phyloP scores from a whole-genome alignment of 768 basidiomycete genomes.

The Tremella yokohamensis region DNA sequence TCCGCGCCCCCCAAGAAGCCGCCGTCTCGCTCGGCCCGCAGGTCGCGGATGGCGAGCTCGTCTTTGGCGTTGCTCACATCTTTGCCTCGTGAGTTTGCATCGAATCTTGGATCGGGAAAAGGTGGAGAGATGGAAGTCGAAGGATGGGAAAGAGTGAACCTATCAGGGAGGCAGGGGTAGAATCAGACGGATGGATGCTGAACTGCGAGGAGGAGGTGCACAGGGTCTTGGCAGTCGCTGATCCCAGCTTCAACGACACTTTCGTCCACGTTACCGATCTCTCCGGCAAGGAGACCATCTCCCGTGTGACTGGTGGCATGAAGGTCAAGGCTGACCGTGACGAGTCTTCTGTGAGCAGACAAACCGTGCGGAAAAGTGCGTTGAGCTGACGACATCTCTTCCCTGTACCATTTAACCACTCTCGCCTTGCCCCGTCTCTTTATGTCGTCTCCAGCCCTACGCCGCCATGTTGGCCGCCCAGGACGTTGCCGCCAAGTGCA shows the following conservation, averaged over 20 bases:
- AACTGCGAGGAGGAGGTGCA: neutral
- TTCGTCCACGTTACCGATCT: constrained; percentile 99
- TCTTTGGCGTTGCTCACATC: constrained; percentile 98
- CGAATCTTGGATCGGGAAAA: too few relatives aligned
- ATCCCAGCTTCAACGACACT: constrained; percentile 83
- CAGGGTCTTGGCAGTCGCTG: neutral
- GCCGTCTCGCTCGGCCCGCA: constrained; percentile 91
- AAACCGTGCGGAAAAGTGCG: neutral
- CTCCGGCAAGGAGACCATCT: constrained; percentile 98
- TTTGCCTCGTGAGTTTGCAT: constrained; percentile 70
- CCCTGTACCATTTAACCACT: neutral
- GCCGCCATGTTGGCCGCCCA: constrained; percentile 98
- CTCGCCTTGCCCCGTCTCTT: constrained; percentile 6
- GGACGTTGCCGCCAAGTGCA: constrained; percentile 92
- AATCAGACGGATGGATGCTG: too few relatives aligned
- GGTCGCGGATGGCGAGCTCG: constrained; percentile 91
- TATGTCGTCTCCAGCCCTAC: constrained; percentile 39
- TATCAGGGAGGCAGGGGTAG: too few relatives aligned
- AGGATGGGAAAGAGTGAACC: too few relatives aligned
- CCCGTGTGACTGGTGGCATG: constrained; percentile 98
- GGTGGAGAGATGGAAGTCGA: too few relatives aligned
- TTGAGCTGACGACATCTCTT: constrained; percentile 12
- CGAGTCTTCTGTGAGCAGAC: constrained; percentile 76
- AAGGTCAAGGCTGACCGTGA: constrained; percentile 99
- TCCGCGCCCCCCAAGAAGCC: constrained; percentile 61